A percentile compares a stretch with the other conserved stretches of the same genome.
Evolutionary conservation across 2,329 filamentous ascomycete species (phyloP).

Genomic region (Celoporthe dispersa): DNA sequence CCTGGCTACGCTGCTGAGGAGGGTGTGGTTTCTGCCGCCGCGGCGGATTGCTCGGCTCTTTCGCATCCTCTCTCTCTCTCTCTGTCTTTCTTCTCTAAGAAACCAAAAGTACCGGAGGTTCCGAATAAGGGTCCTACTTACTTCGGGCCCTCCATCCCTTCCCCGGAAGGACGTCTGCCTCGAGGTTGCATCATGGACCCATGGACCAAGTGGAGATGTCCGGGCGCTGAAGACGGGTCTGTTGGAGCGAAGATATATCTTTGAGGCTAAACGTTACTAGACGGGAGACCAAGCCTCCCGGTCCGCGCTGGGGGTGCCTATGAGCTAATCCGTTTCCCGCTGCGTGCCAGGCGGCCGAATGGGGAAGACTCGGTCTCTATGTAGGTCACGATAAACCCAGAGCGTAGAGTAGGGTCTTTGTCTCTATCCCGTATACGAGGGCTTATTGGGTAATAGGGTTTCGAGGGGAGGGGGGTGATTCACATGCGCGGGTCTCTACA

Average conservation of each 20-base stretch:
- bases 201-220: conserved; percentile 25
- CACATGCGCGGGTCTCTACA: too few species aligned
- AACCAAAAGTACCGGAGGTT: not conserved
- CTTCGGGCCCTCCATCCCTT: not conserved
- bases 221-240: not conserved
- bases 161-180: not conserved
- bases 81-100: too few species aligned
- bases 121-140: not conserved
- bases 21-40: not conserved
- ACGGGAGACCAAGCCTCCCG: conserved; percentile 11
- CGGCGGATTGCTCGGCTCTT: not conserved
- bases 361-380: not conserved
- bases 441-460: too few species aligned
- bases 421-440: too few species aligned
- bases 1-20: not conserved
- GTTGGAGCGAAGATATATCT: conserved; percentile 6
- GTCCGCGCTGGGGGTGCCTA: not conserved
- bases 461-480: too few species aligned
- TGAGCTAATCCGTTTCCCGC: not conserved
- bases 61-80: not conserved
- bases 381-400: too few species aligned
- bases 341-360: not conserved
- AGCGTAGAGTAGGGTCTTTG: too few species aligned
- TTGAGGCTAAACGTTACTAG: conserved; percentile 9
- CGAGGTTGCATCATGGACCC: conserved; percentile 17